Conservation (phyloP, 2,329 filamentous ascomycete species). For the Passalora sequoiae region DNA sequence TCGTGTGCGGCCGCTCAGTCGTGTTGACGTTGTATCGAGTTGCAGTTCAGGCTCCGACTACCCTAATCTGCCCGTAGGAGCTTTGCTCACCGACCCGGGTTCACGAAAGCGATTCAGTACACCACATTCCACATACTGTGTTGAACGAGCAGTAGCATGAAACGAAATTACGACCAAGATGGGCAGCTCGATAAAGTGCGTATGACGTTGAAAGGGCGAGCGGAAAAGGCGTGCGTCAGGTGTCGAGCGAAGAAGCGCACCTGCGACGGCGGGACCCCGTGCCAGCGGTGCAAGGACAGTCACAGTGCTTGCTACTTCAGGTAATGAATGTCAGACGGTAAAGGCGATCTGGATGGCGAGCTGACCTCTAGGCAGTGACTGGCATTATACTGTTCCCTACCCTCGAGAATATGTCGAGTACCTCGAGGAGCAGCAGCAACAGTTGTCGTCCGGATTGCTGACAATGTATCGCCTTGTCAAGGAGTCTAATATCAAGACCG, state of each 20-base stretch:
- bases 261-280: conserved; percentile 20
- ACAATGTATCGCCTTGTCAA: conserved; percentile 20
- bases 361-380: conserved; percentile 12
- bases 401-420: conserved; percentile 23
- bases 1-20: no score
- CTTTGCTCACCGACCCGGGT: no score
- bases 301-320: conserved; percentile 24
- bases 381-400: conserved; percentile 22
- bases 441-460: conserved; percentile 17
- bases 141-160: no score
- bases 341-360: not conserved
- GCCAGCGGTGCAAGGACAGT: conserved; percentile 19
- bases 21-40: no score
- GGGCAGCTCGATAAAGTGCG: conserved; percentile 20
- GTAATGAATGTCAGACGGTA: conserved; percentile 3
- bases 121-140: no score
- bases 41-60: no score
- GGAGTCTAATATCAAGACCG: conserved; percentile 19
- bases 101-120: no score
- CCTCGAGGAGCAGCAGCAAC: conserved; percentile 21
- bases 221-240: conserved; percentile 22
- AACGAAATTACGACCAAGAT: conserved; percentile 15
- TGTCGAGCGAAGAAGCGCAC: conserved; percentile 24
- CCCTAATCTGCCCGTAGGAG: no score
- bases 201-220: conserved; percentile 17